Conservation (phyloP, 192 early-diverging fungal species). For the Linnemannia exigua region DNA sequence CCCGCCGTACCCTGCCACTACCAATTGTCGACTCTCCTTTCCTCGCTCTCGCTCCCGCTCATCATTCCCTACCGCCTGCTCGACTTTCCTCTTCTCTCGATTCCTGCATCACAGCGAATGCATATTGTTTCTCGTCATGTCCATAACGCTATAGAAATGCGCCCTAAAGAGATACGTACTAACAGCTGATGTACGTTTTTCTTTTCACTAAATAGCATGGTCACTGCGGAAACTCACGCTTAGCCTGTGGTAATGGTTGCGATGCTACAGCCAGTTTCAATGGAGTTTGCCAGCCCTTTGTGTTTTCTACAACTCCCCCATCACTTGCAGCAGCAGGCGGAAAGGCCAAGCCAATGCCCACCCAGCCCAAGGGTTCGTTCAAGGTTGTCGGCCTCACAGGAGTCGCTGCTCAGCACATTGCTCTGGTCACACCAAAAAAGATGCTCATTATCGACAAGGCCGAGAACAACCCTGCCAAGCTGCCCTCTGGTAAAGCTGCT, state of each 20-base stretch:
- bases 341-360: slow-evolving; percentile 12
- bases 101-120: not conserved
- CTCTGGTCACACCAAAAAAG: slow-evolving; percentile 60
- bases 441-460: slow-evolving; percentile 69
- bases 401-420: slow-evolving; percentile 66
- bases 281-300: slow-evolving; percentile 29
- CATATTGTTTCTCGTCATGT: not conserved
- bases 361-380: slow-evolving; percentile 45
- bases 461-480: slow-evolving; percentile 64
- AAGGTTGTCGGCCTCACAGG: slow-evolving; percentile 58
- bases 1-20: not conserved
- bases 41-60: too few species aligned
- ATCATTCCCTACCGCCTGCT: not conserved
- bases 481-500: slow-evolving; percentile 59
- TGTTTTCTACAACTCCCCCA: not conserved
- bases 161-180: too few species aligned
- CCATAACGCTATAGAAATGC: too few species aligned
- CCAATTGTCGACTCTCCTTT: not conserved
- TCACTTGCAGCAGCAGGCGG: not conserved
- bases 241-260: slow-evolving; percentile 39
- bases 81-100: not conserved
- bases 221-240: slow-evolving; percentile 47
- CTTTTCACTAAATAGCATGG: slow-evolving; percentile 33
- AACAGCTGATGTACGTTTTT: not conserved
- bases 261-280: slow-evolving; percentile 35